Base-by-base conservation (phyloP, 352 stramenopile genomes). In the Thalassiosira pacifica region DNA sequence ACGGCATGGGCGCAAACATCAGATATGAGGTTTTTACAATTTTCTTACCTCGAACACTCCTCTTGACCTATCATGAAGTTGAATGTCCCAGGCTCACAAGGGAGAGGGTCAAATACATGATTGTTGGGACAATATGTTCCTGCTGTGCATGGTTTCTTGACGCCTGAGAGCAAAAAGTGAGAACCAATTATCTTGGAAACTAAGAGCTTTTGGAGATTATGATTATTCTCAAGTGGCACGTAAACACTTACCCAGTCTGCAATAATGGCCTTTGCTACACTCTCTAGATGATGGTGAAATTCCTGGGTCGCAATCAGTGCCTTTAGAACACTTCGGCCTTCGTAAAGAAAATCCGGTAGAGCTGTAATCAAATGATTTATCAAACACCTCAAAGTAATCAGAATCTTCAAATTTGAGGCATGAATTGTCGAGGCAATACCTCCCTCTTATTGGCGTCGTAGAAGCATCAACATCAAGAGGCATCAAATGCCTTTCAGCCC, bases 381-480 rank as follows among this genome's bases (percentile, higher is more conserved):
- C 95, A 13, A 63, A 95, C 22, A 95, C 91, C 27, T 88, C 85
- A 63, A 98, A 89, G 42, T 97, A 90, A 69, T 97, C 87, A 0
- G 80, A 87, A 80, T 98, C 96, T 22, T 94, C 89, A 24, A 98
- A 92, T 19, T 88, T 92, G 48, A 98, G 26, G 60, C 97, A 99
- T 6, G 93, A 92, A 78, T 98, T 95, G 31, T 99, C 97, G 5
- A 98, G 88, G 83, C 97, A 99, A 81, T 97, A 99, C 1, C 96
- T 95, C 19, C 97, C 97, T 65, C 97, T 92, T 40, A 97, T 92
- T 0, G 97, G 96, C 18, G 86, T 57, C 29, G 97, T 96, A 16
- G 71, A 29, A 1, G 96, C 91, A 9, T 96, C 92, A 11, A 91
- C 85, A 45, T 95, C 88, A 5, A 99, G 88, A 13, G 97, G 97